Evolutionary conservation across 257 asterid species (phyloP).

Genomic region (Penstemon barbatus): DNA sequence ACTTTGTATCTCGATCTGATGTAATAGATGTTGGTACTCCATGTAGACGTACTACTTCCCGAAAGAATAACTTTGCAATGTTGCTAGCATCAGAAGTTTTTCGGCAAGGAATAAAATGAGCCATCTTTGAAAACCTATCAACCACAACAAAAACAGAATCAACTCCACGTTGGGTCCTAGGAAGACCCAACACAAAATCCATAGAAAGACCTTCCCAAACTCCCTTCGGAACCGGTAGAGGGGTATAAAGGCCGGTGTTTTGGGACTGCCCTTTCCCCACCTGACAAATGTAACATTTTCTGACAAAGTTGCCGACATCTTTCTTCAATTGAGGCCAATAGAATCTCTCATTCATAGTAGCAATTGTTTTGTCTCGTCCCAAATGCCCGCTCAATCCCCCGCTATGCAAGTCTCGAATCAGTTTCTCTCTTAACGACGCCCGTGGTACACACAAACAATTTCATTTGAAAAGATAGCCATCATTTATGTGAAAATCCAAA

Average conservation of each 20-base stretch:
- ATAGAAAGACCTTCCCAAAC: too few relatives aligned
- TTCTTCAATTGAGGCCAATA: too few relatives aligned
- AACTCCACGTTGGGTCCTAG: neutral
- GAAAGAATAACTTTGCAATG: neutral
- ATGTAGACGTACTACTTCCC: neutral
- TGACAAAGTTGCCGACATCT: too few relatives aligned
- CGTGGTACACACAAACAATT: neutral
- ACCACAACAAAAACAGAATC: neutral
- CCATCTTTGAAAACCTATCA: conserved; percentile 2
- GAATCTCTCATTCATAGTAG: too few relatives aligned
- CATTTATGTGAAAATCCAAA: neutral
- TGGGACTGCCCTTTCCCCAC: neutral
- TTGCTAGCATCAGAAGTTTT: neutral
- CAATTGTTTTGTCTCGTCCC: too few relatives aligned
- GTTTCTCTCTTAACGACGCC: neutral
- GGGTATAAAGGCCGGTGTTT: neutral
- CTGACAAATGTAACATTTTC: too few relatives aligned
- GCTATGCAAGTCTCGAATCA: too few relatives aligned
- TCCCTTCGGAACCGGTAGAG: too few relatives aligned
- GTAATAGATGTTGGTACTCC: neutral
- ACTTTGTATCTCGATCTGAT: neutral
- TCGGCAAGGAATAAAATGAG: neutral
- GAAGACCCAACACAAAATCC: neutral
- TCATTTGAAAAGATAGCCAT: neutral
- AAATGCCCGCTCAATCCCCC: too few relatives aligned